Conservation (phyloP, 1,139 yeast genomes). For the Pneumocystis canis region DNA sequence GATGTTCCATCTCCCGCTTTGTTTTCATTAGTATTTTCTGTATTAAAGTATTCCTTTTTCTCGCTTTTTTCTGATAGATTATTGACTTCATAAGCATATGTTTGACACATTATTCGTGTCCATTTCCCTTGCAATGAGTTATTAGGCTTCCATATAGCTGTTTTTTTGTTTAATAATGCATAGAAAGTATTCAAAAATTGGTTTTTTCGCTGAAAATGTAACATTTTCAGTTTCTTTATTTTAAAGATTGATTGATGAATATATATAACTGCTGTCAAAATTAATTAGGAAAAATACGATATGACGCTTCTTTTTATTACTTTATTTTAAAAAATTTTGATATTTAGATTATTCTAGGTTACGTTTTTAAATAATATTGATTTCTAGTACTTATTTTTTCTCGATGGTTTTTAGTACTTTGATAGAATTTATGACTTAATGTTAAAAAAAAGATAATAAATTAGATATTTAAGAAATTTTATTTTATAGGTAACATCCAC, state of each 20-base stretch:
- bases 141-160: not conserved
- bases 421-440: not conserved
- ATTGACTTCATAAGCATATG: constrained; percentile 5
- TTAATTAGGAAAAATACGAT: not conserved
- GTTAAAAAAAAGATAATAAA: not conserved
- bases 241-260: not conserved
- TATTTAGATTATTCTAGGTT: not conserved
- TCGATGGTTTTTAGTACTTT: too few relatives aligned
- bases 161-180: not conserved
- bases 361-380: not conserved
- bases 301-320: not conserved
- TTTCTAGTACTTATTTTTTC: not conserved
- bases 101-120: not conserved
- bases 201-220: not conserved
- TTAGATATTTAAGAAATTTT: not conserved
- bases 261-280: not conserved
- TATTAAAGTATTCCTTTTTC: constrained; percentile 8
- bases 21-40: constrained; percentile 1
- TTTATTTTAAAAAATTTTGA: not conserved
- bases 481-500: not conserved
- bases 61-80: constrained; percentile 1
- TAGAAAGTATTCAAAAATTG: not conserved
- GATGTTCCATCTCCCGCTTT: not conserved
- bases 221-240: not conserved
- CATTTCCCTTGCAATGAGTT: not conserved